Evolutionary conservation across 805 yeast species (phyloP), one percentile per base, ranked within the genome.

Genomic region (Kazachstania martiniae): DNA sequence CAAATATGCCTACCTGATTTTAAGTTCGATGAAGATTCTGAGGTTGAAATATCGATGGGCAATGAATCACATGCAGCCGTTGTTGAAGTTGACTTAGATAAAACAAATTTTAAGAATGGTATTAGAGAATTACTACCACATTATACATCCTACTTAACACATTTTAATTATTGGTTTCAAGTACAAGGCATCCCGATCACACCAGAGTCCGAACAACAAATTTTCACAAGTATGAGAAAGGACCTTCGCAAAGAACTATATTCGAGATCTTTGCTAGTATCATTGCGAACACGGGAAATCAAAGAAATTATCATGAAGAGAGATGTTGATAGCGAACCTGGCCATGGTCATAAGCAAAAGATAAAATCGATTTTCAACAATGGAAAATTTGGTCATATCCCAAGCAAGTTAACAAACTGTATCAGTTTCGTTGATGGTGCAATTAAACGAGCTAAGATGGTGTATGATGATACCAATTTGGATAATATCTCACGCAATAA

Each of bases 151-250:
- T 53, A 43, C 27, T 24, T 51, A 21, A 47, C 49, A 10, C 50
- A 34, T 33, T 57, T 37, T 46, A 62, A 33, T 41, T 48, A 34
- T 13, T 59, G 58, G 42, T 62, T 59, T 32, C 58, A 59, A 35
- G 37, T 62, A 10, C 81, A 74, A 47, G 72, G 76, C 8, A 69
- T 75, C 43, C 77, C 76, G 1, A 52, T 63, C 12, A 56, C 62
- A 14, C 61, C 67, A 10, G 70, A 71, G 35, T 50, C 72, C 6
- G 78, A 73, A 38, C 51, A 61, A 7, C 70, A 64, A 32, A 62
- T 74, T 8, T 48, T 63, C 10, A 51, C 51, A 21, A 56, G 74
- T 10, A 74, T 74, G 79, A 72, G 67, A 42, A 62, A 61, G 35
- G 78, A 72, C 42, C 47, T 73, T 33, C 45, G 62, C 25, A 36